These are phyloP conservation scores for Metschnikowia corniflorae DNA, from an alignment of 805 yeast species.

Conservation along the genomic window DNA sequence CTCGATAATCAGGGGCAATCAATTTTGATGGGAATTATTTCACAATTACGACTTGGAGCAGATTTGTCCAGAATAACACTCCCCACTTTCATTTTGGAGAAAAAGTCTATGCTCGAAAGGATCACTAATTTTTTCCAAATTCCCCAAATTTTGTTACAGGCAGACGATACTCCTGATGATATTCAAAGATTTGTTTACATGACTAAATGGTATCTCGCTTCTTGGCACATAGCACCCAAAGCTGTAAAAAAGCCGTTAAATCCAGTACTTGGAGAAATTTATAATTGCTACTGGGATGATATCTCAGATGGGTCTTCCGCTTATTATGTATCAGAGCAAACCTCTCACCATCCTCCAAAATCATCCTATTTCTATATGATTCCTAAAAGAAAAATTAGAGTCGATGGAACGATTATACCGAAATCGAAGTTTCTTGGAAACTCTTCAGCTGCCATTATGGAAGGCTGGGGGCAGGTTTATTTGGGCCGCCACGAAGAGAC, in stretches of 20 bases:
- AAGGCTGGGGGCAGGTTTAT: constrained; percentile 73
- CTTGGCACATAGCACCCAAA: constrained; percentile 98
- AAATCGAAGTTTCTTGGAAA: constrained; percentile 88
- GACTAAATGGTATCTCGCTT: constrained; percentile 86
- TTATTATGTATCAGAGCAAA: constrained; percentile 87
- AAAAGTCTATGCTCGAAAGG: constrained; percentile 94
- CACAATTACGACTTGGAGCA: constrained; percentile 89
- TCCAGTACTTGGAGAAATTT: constrained; percentile 90
- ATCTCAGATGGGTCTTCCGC: constrained; percentile 65
- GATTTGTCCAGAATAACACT: constrained; percentile 88
- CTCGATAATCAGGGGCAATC: constrained; percentile 87
- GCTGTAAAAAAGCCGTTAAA: constrained; percentile 97
- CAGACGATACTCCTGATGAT: constrained; percentile 57
- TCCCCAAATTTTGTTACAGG: constrained; percentile 70
- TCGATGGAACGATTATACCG: constrained; percentile 87
- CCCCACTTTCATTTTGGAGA: constrained; percentile 92
- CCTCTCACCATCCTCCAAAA: constrained; percentile 98
- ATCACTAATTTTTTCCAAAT: constrained; percentile 83
- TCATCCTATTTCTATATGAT: constrained; percentile 86
- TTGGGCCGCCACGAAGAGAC: constrained; percentile 69
- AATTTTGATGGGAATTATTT: constrained; percentile 78
- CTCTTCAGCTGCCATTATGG: constrained; percentile 97
- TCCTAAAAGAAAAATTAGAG: constrained; percentile 76
- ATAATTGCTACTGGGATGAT: constrained; percentile 89
- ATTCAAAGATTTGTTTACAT: constrained; percentile 68